phyloP scores from a whole-genome alignment of 1,284 basidiomycete species.

The Ustilago loliicola region DNA sequence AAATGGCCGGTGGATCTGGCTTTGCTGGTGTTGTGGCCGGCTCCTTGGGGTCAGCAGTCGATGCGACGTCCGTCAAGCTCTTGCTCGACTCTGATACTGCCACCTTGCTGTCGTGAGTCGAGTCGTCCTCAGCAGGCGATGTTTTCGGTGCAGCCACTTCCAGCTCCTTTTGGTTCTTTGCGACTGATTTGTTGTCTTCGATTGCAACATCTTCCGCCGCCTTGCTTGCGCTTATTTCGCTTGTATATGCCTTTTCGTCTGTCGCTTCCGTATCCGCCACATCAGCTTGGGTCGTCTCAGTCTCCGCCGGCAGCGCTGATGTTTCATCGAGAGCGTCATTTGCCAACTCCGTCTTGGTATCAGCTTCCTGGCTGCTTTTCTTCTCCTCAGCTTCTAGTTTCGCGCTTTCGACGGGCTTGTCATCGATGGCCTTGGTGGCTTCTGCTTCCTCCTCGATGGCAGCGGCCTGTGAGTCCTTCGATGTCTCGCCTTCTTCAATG shows the following conservation, averaged over 20 bases:
- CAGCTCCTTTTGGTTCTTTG: not conserved
- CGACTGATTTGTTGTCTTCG: not conserved
- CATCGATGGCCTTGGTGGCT: not conserved
- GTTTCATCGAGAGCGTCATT: not conserved
- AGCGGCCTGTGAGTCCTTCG: not conserved
- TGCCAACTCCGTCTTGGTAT: not conserved
- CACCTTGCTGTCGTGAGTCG: not conserved
- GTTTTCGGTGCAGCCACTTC: not conserved
- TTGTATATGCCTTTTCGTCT: not conserved
- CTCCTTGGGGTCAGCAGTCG: not conserved
- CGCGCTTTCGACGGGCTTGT: not conserved
- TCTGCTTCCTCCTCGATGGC: constrained; percentile 6
- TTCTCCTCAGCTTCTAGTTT: not conserved
- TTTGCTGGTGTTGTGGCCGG: not conserved
- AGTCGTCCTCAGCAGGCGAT: not conserved
- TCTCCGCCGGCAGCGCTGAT: not conserved
- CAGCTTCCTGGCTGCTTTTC: not conserved
- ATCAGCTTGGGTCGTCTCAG: not conserved
- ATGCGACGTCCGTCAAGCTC: no score
- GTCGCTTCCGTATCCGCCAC: not conserved
- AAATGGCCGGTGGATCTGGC: not conserved
- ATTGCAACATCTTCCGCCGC: not conserved
- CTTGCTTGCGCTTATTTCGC: not conserved
- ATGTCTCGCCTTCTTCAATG: not conserved
- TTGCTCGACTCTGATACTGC: not conserved